Percentiles rank a stretch among this genome's conserved stretches.
Evolutionary conservation across 305 asterid genomes (phyloP).

Genomic region (Fraxinus sp.): DNA sequence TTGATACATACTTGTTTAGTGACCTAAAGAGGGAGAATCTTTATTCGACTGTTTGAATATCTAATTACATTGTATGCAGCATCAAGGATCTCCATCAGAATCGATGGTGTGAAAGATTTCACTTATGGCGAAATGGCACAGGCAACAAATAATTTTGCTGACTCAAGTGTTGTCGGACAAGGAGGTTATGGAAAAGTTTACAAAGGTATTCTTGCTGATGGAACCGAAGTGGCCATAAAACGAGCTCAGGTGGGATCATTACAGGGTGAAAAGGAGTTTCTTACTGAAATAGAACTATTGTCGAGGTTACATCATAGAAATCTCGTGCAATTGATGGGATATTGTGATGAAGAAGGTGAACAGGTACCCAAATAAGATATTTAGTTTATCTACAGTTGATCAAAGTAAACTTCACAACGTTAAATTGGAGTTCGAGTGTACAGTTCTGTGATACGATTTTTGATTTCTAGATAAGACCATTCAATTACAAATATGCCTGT

Average conservation of each 20-base stretch:
- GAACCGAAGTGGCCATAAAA: conserved; percentile 81
- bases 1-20: not conserved
- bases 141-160: conserved; percentile 62
- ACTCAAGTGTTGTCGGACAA: conserved; percentile 69
- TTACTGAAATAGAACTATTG: conserved; percentile 82
- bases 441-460: not conserved
- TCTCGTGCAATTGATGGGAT: conserved; percentile 81
- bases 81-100: conserved; percentile 64
- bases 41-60: conserved; percentile 6
- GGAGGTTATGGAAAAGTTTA: conserved; percentile 97
- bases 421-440: not conserved
- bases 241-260: conserved; percentile 94
- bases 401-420: not conserved
- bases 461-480: not conserved
- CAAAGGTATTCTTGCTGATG: conserved; percentile 75
- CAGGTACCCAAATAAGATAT: conserved; percentile 54
- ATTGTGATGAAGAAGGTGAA: conserved; percentile 91
- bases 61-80: conserved; percentile 48
- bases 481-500: not conserved
- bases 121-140: conserved; percentile 60
- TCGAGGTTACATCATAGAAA: conserved; percentile 94
- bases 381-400: not conserved
- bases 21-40: not conserved
- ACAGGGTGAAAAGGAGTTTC: conserved; percentile 96
- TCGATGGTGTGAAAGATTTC: conserved; percentile 87